phyloP scores from a whole-genome alignment of 257 asterid genomes.

The Voacanga thouarsii region DNA sequence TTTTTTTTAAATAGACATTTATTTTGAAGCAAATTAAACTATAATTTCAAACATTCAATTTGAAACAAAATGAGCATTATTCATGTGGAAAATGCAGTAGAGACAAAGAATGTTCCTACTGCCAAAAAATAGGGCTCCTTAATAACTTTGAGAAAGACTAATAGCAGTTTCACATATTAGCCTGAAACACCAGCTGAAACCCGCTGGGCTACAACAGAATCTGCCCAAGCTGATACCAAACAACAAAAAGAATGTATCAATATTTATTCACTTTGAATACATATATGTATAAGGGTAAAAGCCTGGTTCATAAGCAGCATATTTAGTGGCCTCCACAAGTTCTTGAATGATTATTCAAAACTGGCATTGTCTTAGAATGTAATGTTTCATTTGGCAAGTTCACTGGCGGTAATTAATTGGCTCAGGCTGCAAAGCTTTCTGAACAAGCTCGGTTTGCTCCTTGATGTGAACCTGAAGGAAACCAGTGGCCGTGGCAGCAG shows the following conservation, averaged over 20 bases:
- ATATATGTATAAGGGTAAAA: background rate
- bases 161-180: background rate
- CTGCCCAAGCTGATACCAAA: background rate
- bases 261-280: background rate
- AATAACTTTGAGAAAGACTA: background rate
- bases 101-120: background rate
- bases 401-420: conserved; percentile 33
- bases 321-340: background rate
- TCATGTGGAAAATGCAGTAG: too few species aligned
- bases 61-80: too few species aligned
- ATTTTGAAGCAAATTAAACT: too few species aligned
- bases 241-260: background rate
- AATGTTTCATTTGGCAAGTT: background rate
- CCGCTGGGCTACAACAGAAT: background rate
- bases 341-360: conserved; percentile 1
- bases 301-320: background rate
- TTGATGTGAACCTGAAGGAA: conserved; percentile 60
- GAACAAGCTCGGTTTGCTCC: conserved; percentile 68
- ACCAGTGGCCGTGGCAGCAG: conserved; percentile 98
- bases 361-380: background rate
- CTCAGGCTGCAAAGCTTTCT: conserved; percentile 68
- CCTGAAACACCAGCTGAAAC: background rate
- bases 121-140: background rate
- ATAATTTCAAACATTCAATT: too few species aligned
- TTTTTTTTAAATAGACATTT: too few species aligned